Conservation (phyloP, 352 stramenopile species). For the Phytophthora sojae region DNA sequence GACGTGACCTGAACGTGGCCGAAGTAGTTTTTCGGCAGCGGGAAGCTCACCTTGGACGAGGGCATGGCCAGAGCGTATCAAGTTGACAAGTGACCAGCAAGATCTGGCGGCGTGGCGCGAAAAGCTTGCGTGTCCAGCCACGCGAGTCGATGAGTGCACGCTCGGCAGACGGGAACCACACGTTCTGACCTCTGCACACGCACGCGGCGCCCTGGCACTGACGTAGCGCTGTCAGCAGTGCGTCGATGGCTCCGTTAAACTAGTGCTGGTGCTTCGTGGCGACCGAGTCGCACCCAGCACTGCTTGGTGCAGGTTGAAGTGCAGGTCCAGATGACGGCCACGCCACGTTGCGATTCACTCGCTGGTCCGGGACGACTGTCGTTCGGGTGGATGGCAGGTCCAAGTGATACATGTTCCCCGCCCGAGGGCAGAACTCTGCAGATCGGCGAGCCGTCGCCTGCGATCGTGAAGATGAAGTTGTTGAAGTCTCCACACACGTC, state of each 20-base stretch:
- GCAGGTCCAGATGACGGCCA: neutral
- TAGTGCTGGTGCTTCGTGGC: neutral
- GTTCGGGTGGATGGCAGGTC: too few species aligned
- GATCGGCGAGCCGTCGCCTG: constrained; percentile 7
- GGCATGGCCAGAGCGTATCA: constrained; percentile 4
- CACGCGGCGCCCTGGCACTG: constrained; percentile 3
- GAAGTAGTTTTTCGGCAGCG: constrained; percentile 40
- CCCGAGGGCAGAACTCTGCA: neutral
- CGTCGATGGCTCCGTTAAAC: neutral
- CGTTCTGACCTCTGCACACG: neutral
- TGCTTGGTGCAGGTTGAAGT: constrained; percentile 9
- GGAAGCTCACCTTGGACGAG: constrained; percentile 18
- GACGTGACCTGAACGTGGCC: constrained; percentile 30
- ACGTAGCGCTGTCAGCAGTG: constrained; percentile 24
- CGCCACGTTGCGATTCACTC: constrained; percentile 7
- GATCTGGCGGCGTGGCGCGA: neutral
- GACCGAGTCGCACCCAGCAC: constrained; percentile 4
- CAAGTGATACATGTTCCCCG: neutral
- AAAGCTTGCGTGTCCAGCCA: constrained; percentile 18
- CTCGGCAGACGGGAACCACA: constrained; percentile 19
- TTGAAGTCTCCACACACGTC: neutral
- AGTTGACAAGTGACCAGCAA: constrained; percentile 22
- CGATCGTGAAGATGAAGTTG: constrained; percentile 1
- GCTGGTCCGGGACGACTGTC: neutral
- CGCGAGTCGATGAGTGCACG: constrained; percentile 20